These are phyloP conservation scores for Alternaria burnsii DNA, from an alignment of 2,329 filamentous ascomycete genomes.

Conservation along the genomic window DNA sequence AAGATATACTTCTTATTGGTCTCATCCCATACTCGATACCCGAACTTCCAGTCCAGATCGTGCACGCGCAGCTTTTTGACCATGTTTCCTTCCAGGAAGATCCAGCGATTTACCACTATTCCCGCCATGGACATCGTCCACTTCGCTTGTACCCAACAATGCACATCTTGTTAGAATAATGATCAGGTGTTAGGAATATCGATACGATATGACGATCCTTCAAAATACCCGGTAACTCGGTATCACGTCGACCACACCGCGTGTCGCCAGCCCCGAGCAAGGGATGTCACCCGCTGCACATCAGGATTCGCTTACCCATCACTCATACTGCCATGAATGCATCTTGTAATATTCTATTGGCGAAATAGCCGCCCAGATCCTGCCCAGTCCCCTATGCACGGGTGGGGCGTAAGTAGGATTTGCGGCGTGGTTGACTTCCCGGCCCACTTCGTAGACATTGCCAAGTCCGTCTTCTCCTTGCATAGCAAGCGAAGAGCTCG, in stretches of 20 bases:
- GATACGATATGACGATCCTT: background rate
- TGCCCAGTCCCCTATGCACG: background rate
- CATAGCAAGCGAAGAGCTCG: background rate
- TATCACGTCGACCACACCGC: background rate
- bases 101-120: background rate
- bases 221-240: background rate
- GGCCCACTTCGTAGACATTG: background rate
- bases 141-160: background rate
- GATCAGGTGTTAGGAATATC: background rate
- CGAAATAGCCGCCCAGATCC: background rate
- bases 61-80: background rate
- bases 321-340: background rate
- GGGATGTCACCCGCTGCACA: background rate
- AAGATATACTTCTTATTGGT: background rate
- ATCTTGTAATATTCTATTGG: background rate
- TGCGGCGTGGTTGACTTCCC: background rate
- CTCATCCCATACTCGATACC: background rate
- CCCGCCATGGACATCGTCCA: background rate
- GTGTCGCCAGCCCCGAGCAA: background rate
- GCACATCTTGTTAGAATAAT: background rate
- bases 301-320: background rate
- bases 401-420: background rate
- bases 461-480: constrained; percentile 4
- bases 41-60: background rate
- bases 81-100: background rate